phyloP scores from a whole-genome alignment of 805 yeast species.

The Hemisphaericaspora nanyangensis region DNA sequence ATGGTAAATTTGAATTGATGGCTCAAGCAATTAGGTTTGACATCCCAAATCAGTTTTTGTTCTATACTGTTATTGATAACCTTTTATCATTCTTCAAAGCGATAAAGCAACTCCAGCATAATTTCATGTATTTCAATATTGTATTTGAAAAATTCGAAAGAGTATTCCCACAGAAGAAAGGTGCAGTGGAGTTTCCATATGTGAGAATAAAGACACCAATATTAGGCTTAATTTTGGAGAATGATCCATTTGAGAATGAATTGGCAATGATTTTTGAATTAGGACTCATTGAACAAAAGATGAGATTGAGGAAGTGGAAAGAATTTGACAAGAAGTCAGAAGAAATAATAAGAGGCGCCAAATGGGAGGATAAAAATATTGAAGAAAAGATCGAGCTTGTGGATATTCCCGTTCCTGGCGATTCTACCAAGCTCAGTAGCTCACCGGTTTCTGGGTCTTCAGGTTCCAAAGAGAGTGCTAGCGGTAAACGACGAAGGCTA shows the following conservation, averaged over 20 bases:
- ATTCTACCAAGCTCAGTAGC: not conserved
- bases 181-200: slow-evolving; percentile 49
- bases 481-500: not conserved
- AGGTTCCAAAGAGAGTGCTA: not conserved
- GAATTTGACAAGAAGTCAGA: slow-evolving; percentile 29
- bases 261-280: slow-evolving; percentile 60
- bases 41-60: slow-evolving; percentile 71
- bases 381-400: slow-evolving; percentile 8
- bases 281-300: slow-evolving; percentile 63
- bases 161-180: slow-evolving; percentile 34
- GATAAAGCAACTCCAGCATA: slow-evolving; percentile 52
- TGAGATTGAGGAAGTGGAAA: slow-evolving; percentile 49
- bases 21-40: slow-evolving; percentile 44
- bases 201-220: slow-evolving; percentile 53
- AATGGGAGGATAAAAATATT: slow-evolving; percentile 11
- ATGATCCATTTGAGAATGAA: slow-evolving; percentile 85
- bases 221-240: slow-evolving; percentile 67
- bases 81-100: slow-evolving; percentile 65
- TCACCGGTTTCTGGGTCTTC: not conserved
- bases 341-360: slow-evolving; percentile 14
- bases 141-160: slow-evolving; percentile 24
- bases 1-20: slow-evolving; percentile 17
- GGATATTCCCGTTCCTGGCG: slow-evolving; percentile 3
- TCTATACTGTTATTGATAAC: slow-evolving; percentile 79
- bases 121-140: slow-evolving; percentile 34